Conservation (phyloP, 1,284 basidiomycete genomes). For the Ceratobasidium theobromae region DNA sequence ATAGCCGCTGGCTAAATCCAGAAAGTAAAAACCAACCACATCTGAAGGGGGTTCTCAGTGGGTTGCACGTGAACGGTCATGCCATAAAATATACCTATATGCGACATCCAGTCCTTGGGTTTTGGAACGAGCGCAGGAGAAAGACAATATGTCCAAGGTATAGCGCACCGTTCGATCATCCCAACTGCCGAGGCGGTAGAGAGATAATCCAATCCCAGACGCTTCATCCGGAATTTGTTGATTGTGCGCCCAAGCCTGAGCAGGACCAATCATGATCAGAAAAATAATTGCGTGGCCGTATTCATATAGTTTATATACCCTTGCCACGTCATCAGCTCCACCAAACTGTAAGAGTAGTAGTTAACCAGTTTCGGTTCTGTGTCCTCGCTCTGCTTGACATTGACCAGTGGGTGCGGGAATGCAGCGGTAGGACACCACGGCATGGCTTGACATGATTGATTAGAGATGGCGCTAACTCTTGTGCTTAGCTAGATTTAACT, state of each 20-base stretch:
- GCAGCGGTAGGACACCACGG: constrained; percentile 63
- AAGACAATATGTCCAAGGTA: constrained; percentile 72
- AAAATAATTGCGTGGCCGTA: neutral
- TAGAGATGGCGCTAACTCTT: neutral
- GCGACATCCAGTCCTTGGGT: constrained; percentile 61
- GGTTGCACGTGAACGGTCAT: neutral
- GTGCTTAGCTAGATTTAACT: constrained; percentile 39
- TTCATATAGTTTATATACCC: no score
- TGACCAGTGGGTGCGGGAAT: constrained; percentile 66
- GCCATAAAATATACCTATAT: constrained; percentile 55
- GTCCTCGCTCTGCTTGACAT: constrained; percentile 54
- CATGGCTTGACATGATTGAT: constrained; percentile 53
- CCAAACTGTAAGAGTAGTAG: constrained; percentile 57
- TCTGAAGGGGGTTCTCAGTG: constrained; percentile 44
- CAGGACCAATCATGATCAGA: constrained; percentile 25
- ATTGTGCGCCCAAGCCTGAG: constrained; percentile 58
- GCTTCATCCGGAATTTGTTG: constrained; percentile 57
- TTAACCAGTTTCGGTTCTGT: constrained; percentile 54
- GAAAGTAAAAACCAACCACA: constrained; percentile 65
- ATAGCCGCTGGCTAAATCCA: constrained; percentile 54
- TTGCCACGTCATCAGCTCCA: constrained; percentile 59
- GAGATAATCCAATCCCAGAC: constrained; percentile 55
- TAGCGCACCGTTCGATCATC: constrained; percentile 56
- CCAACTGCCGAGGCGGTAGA: constrained; percentile 53
- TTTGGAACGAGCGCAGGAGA: constrained; percentile 62